Evolutionary conservation across 1,284 basidiomycete species (phyloP), one percentile per base, ranked within the genome.

Genomic region (Somion occarium): DNA sequence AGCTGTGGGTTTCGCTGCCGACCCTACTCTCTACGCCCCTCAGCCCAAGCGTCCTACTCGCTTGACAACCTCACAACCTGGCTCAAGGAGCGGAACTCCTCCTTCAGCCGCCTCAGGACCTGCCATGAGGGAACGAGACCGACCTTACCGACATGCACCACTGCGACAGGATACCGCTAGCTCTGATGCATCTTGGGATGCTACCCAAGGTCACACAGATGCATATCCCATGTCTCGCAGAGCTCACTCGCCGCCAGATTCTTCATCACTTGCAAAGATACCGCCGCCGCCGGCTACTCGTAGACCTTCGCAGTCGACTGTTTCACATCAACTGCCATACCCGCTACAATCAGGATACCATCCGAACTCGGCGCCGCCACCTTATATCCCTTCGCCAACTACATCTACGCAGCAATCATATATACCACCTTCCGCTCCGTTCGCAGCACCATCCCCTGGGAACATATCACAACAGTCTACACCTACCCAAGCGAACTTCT

Each of bases 21-120:
- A 71, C 49, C 66, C 72, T n/a, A 59, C 48, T 11, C 52, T 60
- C 26, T 48, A 59, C 43, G 68, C 69, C 24, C 74, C 74, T 23
- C 69, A 72, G 52, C 73, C 74, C 18, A 65, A 66, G 49, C 65
- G 69, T 22, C 43, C 43, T 9, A 18, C 43, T 9, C 20, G 22
- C 9, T 9, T 44, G 13, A 11, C 19, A 7, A 11, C 43, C 13
- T 22, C 9, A 22, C 43, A n/a, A 24, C 43, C 43, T 15, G 22
- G 15, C 5, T 44, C 43, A 22, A 44, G 43, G 25, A 44, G 9
- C 5, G 39, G 18, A 9, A 41, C 9, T 9, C 39, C 39, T 41
- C 11, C 11, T 12, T 9, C 41, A 12, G 20, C 11, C 11, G 11
- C 20, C 19, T 12, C 11, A 12, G 41, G 13, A 42, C 12, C 43